Conservation (phyloP, 2,329 filamentous ascomycete genomes). For the Fusarium tuaranense region DNA sequence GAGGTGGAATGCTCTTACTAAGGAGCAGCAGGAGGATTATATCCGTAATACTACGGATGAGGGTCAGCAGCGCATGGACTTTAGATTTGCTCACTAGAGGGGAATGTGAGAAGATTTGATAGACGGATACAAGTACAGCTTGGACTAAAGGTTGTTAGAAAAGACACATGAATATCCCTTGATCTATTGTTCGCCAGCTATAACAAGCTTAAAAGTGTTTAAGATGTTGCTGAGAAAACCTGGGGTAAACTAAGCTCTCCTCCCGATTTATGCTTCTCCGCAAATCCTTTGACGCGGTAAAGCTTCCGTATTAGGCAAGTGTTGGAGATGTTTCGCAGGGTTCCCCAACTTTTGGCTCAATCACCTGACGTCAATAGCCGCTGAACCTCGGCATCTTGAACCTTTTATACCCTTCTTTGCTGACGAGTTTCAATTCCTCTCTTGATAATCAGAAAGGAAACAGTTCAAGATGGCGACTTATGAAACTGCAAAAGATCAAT, state of each 20-base stretch:
- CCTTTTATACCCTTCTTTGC: neutral
- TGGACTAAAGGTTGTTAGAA: neutral
- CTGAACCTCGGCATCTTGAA: slow-evolving; percentile 30
- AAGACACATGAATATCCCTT: neutral
- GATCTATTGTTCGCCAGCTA: neutral
- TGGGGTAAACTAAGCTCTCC: neutral
- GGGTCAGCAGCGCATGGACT: slow-evolving; percentile 67
- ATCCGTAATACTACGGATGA: slow-evolving; percentile 62
- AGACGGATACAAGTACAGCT: neutral
- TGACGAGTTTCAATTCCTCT: neutral
- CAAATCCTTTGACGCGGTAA: neutral
- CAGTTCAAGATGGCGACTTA: slow-evolving; percentile 45
- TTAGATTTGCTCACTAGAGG: slow-evolving; percentile 61
- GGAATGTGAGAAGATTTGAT: neutral
- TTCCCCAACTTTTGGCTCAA: neutral
- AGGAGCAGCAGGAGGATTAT: slow-evolving; percentile 61
- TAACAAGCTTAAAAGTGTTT: neutral
- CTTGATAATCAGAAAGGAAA: neutral
- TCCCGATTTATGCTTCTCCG: neutral
- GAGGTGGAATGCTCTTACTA: slow-evolving; percentile 57
- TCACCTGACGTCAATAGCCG: slow-evolving; percentile 32
- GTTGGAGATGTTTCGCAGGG: neutral
- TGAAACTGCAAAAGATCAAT: slow-evolving; percentile 44
- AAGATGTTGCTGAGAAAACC: neutral
- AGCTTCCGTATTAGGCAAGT: neutral